A percentile compares a stretch with the other conserved stretches of the same genome.
phyloP scores from a whole-genome alignment of 345 rosid species.

The Aurinia saxatilis region DNA sequence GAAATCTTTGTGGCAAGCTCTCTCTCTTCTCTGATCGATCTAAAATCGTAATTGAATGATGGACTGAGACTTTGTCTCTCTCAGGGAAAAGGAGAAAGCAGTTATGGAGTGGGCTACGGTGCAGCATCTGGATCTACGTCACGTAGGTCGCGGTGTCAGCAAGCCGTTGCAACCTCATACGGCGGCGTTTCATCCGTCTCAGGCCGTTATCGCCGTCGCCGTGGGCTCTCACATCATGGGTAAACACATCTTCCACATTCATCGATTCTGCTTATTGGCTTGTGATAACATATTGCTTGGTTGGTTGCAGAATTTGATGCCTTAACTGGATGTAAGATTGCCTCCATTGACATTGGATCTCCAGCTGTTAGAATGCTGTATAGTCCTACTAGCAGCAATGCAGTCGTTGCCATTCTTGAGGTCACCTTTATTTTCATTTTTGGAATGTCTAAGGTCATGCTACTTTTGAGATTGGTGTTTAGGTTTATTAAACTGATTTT shows the following conservation, averaged over 20 bases:
- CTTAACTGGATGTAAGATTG: slow-evolving; percentile 76
- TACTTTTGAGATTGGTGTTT: background rate
- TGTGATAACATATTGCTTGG: background rate
- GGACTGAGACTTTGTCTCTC: background rate
- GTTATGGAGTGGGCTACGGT: slow-evolving; percentile 95
- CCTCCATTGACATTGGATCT: slow-evolving; percentile 69
- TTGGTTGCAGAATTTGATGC: slow-evolving; percentile 77
- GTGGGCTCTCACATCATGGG: slow-evolving; percentile 72
- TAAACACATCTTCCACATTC: slow-evolving; percentile 7
- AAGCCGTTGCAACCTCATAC: slow-evolving; percentile 86
- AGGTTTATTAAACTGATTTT: background rate
- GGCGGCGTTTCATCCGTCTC: slow-evolving; percentile 78
- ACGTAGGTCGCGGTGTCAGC: slow-evolving; percentile 62
- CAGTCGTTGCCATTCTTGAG: slow-evolving; percentile 82
- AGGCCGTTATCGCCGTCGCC: slow-evolving; percentile 72
- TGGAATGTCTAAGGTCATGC: background rate
- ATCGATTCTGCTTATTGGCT: background rate
- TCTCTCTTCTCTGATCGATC: slow-evolving; percentile 6
- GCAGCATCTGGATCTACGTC: slow-evolving; percentile 94
- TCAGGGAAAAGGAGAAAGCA: slow-evolving; percentile 1
- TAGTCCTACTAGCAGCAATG: slow-evolving; percentile 75
- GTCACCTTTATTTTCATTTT: slow-evolving; percentile 35
- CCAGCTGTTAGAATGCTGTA: slow-evolving; percentile 82
- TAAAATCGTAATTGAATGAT: background rate
- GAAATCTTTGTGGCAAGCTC: background rate